Base-by-base conservation (phyloP, 2,329 filamentous ascomycete genomes). In the Fusarium lyarnte region DNA sequence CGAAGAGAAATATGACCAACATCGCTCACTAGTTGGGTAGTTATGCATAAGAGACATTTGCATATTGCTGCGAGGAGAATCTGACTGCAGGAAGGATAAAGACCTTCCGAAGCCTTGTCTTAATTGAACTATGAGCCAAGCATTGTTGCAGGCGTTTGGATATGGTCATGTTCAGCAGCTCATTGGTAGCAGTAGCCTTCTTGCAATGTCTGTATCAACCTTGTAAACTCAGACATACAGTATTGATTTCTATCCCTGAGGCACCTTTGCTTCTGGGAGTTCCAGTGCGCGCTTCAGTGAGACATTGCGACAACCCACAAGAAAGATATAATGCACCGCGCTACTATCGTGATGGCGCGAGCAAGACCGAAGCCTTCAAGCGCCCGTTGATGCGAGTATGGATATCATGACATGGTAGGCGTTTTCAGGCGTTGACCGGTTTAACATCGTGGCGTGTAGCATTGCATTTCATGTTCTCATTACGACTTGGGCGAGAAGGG, bases 361-460 rank as follows among this genome's bases (percentile, higher is more conserved):
- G 19, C 49, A n/a, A 29, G 19, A 33, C 49, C 49, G 49, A 52
- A 27, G 33, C 23, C 33, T 52, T 38, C 12, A 17, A 25, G 27
- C n/a, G 38, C n/a, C 23, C 7, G n/a, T 21, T 27, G 9, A 47
- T 47, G 29, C 23, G 39, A 35, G 21, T 27, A 6, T 58, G 31
- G 10, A 25, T 23, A 45, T 23, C 23, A 39, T 45, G 53, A 58
- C 42, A 60, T 67, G 29, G 41, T 29, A 14, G 31, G 31, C 21
- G 52, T 35, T 19, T 38, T 49, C 35, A 25, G n/a, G 31, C 13
- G 17, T 29, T 53, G 17, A 36, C 29, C 33, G 31, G 45, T 38
- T 21, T 13, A 31, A n/a, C 55, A 42, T 58, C 39, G 64, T 65
- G 68, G 58, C 54, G 69, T 61, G 16, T 49, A 25, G 23, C 13